Evolutionary conservation across 352 stramenopile species (phyloP).

Genomic region (Phytophthora sp.): DNA sequence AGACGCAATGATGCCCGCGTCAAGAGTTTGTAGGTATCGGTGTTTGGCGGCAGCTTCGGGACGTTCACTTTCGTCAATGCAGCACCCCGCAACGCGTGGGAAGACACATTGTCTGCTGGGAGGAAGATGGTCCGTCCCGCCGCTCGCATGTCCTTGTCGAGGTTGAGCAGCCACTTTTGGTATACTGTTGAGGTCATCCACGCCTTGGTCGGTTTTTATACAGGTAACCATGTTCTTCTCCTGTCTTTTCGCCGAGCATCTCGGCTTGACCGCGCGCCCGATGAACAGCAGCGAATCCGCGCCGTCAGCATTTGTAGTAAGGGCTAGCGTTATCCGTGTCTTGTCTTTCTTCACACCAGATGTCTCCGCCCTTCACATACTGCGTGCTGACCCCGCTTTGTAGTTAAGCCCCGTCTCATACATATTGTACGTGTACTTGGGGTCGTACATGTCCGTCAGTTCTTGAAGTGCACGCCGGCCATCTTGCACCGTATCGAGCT

Average conservation of each 20-base stretch:
- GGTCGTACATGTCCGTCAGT: slow-evolving; percentile 4
- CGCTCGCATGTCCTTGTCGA: no score
- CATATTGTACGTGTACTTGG: slow-evolving; percentile 11
- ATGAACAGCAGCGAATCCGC: slow-evolving; percentile 5
- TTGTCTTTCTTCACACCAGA: slow-evolving; percentile 9
- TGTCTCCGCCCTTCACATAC: background rate
- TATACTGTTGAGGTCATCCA: no score
- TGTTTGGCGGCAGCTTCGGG: no score
- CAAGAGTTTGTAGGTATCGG: no score
- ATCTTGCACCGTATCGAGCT: background rate
- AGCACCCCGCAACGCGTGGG: no score
- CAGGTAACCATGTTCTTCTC: no score
- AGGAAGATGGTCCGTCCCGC: no score
- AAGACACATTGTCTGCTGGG: no score
- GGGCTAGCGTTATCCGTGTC: slow-evolving; percentile 8
- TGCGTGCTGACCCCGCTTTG: background rate
- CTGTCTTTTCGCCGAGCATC: slow-evolving; percentile 8
- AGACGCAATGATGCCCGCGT: no score
- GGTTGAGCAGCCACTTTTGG: no score
- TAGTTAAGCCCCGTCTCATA: slow-evolving; percentile 9
- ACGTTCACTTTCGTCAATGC: no score
- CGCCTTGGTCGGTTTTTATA: no score
- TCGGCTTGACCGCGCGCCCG: background rate
- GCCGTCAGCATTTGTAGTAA: slow-evolving; percentile 10
- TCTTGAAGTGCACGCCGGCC: background rate